Evolutionary conservation across 2,329 filamentous ascomycete genomes (phyloP), one percentile per base, ranked within the genome.

Genomic region (Capronia epimyces): DNA sequence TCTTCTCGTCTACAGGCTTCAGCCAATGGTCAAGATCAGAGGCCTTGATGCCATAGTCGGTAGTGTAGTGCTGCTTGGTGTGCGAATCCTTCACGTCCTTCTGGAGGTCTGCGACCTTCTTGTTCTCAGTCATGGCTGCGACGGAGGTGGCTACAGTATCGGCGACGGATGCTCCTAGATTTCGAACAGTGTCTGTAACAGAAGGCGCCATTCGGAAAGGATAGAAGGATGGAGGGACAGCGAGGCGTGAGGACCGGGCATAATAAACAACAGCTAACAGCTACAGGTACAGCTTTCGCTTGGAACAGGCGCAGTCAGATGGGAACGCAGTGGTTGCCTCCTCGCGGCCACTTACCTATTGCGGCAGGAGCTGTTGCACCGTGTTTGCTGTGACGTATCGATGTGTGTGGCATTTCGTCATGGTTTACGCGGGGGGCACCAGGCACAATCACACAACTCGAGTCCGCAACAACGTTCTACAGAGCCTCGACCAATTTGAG

Each of bases 11-110:
- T 21, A 72, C 77, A 3, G 84, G 75, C 46, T 79, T 81, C 47
- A 94, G 72, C 87, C 87, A 93, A 64, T 89, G 78, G 63, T 95
- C 89, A 1, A 84, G 83, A 61, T 84, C 84, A 36, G 73, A 71
- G 62, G 89, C 78, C 67, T 84, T 87, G 22, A 84, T 81, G 18
- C 89, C 89, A 69, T 78, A 87, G 63, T 95, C 88, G 43, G 83
- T 84, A 0, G 87, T 91, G 58, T 89, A 80, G 32, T 78, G 75
- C 25, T 76, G 73, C 31, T 80, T 75, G 43, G 77, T 68, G 39
- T 77, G 70, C 1, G 80, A 74, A 63, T 87, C 75, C 48, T 80
- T 77, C 34, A 53, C 46, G 21, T 61, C 46, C 34, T 69, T 68
- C 21, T 73, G 66, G 42, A 90, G 72, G 61, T 89, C 82, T 3